phyloP scores from a whole-genome alignment of 2,329 filamentous ascomycete species.

The Cephalotrichum gorgonifer region DNA sequence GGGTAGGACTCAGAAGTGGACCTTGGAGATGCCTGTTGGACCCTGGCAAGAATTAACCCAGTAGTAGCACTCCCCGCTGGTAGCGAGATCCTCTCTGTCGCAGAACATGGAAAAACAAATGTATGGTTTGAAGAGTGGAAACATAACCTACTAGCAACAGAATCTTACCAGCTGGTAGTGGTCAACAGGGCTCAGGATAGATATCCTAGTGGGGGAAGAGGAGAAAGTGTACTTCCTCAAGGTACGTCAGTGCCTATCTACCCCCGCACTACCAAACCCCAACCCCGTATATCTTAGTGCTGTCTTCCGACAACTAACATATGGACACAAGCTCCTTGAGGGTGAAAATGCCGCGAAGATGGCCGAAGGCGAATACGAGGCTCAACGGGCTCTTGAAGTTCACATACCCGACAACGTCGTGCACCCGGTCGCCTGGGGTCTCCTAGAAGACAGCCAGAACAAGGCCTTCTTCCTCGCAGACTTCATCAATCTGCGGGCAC shows the following conservation, averaged over 20 bases:
- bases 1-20: too few relatives aligned
- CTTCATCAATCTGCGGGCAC: neutral
- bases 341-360: conserved; percentile 5
- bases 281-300: neutral
- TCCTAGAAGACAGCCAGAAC: conserved; percentile 6
- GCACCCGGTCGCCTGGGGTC: conserved; percentile 12
- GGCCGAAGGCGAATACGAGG: conserved; percentile 13
- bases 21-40: too few relatives aligned
- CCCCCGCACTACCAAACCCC: too few relatives aligned
- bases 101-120: conserved; percentile 5
- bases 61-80: neutral
- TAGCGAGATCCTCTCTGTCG: neutral
- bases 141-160: too few relatives aligned
- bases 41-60: too few relatives aligned
- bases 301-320: neutral
- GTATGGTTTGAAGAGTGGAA: too few relatives aligned
- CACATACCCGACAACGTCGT: conserved; percentile 8
- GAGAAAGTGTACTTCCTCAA: conserved; percentile 12
- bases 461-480: neutral
- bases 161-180: neutral
- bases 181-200: neutral
- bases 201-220: neutral
- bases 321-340: neutral
- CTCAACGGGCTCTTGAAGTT: conserved; percentile 7
- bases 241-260: conserved; percentile 5